Percentiles rank a stretch among this genome's conserved stretches.
Evolutionary conservation across 2,329 filamentous ascomycete genomes (phyloP).

Genomic region (Epichloe scottii): DNA sequence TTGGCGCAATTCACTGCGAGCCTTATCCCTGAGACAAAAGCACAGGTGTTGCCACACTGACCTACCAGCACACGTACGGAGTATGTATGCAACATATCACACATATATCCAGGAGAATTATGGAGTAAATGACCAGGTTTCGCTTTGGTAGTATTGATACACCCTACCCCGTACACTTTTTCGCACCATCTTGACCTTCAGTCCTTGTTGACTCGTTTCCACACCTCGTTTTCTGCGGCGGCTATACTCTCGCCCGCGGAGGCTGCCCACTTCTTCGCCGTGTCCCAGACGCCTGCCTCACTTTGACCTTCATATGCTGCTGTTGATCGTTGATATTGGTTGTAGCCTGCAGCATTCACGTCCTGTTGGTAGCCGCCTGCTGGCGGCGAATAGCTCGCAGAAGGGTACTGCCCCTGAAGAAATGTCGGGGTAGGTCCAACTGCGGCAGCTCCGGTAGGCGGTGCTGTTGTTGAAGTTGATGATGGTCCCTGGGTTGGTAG

Average conservation of each 20-base stretch:
- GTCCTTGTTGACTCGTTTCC: slow-evolving; percentile 50
- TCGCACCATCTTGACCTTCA: slow-evolving; percentile 10
- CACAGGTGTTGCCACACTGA: neutral
- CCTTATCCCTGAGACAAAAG: slow-evolving; percentile 1
- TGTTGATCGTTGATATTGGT: slow-evolving; percentile 31
- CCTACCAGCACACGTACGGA: too few species aligned
- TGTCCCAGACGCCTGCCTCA: slow-evolving; percentile 39
- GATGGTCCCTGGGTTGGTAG: slow-evolving; percentile 33
- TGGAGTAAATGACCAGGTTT: neutral
- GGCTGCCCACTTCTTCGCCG: slow-evolving; percentile 45
- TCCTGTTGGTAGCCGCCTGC: slow-evolving; percentile 44
- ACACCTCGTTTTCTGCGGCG: slow-evolving; percentile 47
- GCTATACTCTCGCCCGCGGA: slow-evolving; percentile 45
- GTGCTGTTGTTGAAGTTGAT: slow-evolving; percentile 24
- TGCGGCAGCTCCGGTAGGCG: neutral
- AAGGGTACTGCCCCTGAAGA: slow-evolving; percentile 14
- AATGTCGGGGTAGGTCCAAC: slow-evolving; percentile 11
- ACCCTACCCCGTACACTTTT: neutral
- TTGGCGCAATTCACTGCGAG: neutral
- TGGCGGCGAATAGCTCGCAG: slow-evolving; percentile 29
- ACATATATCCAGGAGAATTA: neutral
- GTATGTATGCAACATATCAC: neutral
- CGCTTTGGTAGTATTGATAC: neutral
- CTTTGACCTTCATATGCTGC: slow-evolving; percentile 15
- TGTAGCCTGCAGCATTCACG: slow-evolving; percentile 37